phyloP scores from a whole-genome alignment of 2,329 filamentous ascomycete genomes.

The Rugonectria rugulosa region DNA sequence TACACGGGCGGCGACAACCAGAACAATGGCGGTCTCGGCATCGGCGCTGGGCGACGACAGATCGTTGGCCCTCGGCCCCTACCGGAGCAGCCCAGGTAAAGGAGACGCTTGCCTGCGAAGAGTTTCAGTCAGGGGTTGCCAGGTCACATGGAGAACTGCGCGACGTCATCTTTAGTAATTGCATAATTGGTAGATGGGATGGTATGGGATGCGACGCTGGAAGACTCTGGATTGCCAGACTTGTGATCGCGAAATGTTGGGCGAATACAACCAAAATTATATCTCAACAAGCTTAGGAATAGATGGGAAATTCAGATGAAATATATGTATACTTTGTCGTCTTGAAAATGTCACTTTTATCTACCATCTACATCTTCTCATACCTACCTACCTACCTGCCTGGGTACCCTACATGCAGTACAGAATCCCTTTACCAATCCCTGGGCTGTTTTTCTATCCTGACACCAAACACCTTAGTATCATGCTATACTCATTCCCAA shows the following conservation, averaged over 20 bases:
- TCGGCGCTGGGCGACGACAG: conserved; percentile 75
- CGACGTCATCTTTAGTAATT: neutral
- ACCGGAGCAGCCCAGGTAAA: conserved; percentile 50
- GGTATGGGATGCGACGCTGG: neutral
- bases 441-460: too few relatives aligned
- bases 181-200: neutral
- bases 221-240: neutral
- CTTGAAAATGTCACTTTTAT: too few relatives aligned
- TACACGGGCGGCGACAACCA: conserved; percentile 79
- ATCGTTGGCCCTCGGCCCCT: conserved; percentile 81
- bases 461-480: neutral
- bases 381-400: too few relatives aligned
- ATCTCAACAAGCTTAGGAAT: neutral
- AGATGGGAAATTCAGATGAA: too few relatives aligned
- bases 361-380: too few relatives aligned
- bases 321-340: too few relatives aligned
- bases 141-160: too few relatives aligned
- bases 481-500: neutral
- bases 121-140: neutral
- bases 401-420: too few relatives aligned
- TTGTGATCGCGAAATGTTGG: neutral
- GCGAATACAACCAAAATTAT: neutral
- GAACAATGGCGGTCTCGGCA: conserved; percentile 71
- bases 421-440: too few relatives aligned
- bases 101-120: neutral